A percentile compares a stretch with the other conserved stretches of the same genome.
These are phyloP conservation scores for Purpureocillium lavendulum DNA, from an alignment of 2,329 filamentous ascomycete species.

Conservation along the genomic window DNA sequence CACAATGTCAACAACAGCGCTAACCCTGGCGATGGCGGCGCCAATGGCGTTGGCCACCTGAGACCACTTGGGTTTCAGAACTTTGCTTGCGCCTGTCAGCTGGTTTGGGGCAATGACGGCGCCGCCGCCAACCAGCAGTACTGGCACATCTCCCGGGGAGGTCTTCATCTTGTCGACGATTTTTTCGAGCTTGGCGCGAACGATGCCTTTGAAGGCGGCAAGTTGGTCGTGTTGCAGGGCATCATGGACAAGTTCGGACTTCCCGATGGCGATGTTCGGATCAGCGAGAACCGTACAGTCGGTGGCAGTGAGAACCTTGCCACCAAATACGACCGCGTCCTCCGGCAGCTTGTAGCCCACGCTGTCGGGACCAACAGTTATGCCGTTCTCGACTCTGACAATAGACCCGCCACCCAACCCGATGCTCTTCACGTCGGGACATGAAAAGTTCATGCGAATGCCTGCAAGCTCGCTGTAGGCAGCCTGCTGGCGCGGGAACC, in stretches of 20 bases:
- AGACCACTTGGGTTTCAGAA: slow-evolving; percentile 48
- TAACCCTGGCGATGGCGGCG: slow-evolving; percentile 53
- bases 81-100: slow-evolving; percentile 46
- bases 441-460: slow-evolving; percentile 53
- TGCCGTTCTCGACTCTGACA: slow-evolving; percentile 28
- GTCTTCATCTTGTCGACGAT: slow-evolving; percentile 56
- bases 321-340: slow-evolving; percentile 49
- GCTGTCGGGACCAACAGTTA: slow-evolving; percentile 52
- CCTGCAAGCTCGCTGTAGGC: slow-evolving; percentile 55
- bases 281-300: slow-evolving; percentile 37
- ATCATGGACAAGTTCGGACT: slow-evolving; percentile 25
- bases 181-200: slow-evolving; percentile 44
- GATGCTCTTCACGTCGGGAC: slow-evolving; percentile 50
- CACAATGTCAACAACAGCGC: slow-evolving; percentile 42
- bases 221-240: slow-evolving; percentile 24
- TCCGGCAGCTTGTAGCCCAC: slow-evolving; percentile 48
- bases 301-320: slow-evolving; percentile 48
- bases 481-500: slow-evolving; percentile 54
- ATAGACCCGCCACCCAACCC: slow-evolving; percentile 52
- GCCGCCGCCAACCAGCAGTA: slow-evolving; percentile 56
- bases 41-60: slow-evolving; percentile 58
- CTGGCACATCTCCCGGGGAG: slow-evolving; percentile 48
- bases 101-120: slow-evolving; percentile 48
- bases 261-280: slow-evolving; percentile 28
- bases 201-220: slow-evolving; percentile 25